Base-by-base conservation (phyloP, 140 eudicot genomes). In the Ambrosia hybrid region DNA sequence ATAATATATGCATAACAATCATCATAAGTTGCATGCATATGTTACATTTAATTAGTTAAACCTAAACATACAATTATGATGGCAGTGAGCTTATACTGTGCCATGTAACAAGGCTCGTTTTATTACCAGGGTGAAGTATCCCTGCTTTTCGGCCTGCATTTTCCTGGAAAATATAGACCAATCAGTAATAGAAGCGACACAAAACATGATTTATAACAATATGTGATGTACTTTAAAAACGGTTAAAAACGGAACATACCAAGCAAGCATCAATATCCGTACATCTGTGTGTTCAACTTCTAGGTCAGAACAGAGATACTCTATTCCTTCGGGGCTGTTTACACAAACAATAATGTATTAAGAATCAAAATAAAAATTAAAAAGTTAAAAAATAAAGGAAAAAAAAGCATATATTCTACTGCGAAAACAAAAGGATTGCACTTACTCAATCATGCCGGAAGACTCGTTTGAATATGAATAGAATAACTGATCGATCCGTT, bases 281-380 rank as follows among this genome's bases (percentile, higher is more conserved):
- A 93, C 94, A 78, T 93, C 89, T 7, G 97, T 88, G 73, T 87
- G 97, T 65, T 87, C 97, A 49, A 93, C 94, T 78, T 87, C 96
- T 75, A 93, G 72, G 83, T 93, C 96, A 69, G 90, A 82, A 70
- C 98, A 93, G n/a, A 93, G 89, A 62, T 77, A 9, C 82, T 85
- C 98, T 64, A 93, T 88, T 73, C 98, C 97, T 85, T 93, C 97
- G 17, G 98, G 98, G 56, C 98, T 93, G 86, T 73, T 62, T 49
- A 41, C 70, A 17, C 16, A 69, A 61, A 80, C 37, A 65, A 62
- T 4, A 65, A 65, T 57, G 75, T 14, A 51, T 82, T 17, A 45
- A 55, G 63, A 76, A 57, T 36, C 72, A 67, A 70, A 52, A 49
- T 30, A 6, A 63, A 41, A 21, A 2, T 26, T 15, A 37, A 49